Base-by-base conservation (phyloP, 2,329 filamentous ascomycete genomes). In the Blastomyces emzantsi region DNA sequence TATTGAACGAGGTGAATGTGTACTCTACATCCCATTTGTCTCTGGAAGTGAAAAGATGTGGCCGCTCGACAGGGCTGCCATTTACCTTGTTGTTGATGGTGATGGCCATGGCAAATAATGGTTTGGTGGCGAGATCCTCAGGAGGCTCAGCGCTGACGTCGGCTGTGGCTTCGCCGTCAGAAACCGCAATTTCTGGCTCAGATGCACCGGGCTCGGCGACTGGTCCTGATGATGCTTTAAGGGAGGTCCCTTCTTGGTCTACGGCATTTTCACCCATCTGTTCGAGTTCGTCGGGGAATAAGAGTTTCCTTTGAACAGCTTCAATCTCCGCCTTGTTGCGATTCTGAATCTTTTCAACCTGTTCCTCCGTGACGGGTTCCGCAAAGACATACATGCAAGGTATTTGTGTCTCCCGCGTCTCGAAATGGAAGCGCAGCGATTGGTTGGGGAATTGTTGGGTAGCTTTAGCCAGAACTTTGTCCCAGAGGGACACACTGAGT, bases 321-420 rank as follows among this genome's bases (percentile, higher is more conserved):
- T 88, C 85, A 28, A 92, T 82, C 43, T 84, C 83, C 22, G 80
- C 83, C 66, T 85, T 84, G 64, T 84, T 86, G 17, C 81, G 81
- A 28, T 80, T 83, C 73, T 97, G 93, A n/a, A 94, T 89, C 15
- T 77, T 75, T 22, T 88, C 79, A 66, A 95, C 90, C 62, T 90
- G 82, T 5, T 87, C 82, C 5, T 90, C 83, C 0, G 83, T 84
- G 62, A 97, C 87, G 3, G 94, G 92, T 74, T 96, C 89, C 17
- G 88, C 92, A 72, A 96, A 96, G 62, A 97, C 85, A 72, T 96
- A 93, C 85, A 96, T 92, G 69, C 88, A 86, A 0, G 88, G 83
- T 8, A 80, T 81, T 49, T 69, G 54, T 0, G 79, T 78, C 63
- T 83, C 79, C 64, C 90, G 83, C 0, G 92, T 90, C 73, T 97